These are phyloP conservation scores for Akanthomyces muscarius DNA, from an alignment of 2,329 filamentous ascomycete species.

Conservation along the genomic window DNA sequence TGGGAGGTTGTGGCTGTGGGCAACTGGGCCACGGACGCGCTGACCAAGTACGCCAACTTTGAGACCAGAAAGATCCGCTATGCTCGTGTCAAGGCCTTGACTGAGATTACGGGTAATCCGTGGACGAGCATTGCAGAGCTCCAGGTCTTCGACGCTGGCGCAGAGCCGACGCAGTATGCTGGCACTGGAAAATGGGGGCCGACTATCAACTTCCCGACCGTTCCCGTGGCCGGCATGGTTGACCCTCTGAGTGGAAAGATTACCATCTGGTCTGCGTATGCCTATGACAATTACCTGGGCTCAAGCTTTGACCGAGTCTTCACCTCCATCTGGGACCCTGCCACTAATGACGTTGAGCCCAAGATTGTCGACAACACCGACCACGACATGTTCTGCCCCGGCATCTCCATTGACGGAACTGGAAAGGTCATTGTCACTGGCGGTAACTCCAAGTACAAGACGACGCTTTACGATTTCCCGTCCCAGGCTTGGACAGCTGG, in stretches of 20 bases:
- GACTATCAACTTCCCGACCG: conserved; percentile 34
- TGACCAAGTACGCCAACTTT: conserved; percentile 32
- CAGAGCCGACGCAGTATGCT: conserved; percentile 23
- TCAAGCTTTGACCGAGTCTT: conserved; percentile 19
- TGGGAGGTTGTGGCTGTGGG: conserved; percentile 29
- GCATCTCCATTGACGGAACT: conserved; percentile 45
- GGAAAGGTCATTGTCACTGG: conserved; percentile 52
- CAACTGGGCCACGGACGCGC: conserved; percentile 27
- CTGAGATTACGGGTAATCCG: conserved; percentile 27
- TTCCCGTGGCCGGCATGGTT: conserved; percentile 31
- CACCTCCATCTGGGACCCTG: conserved; percentile 31
- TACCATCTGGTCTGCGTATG: conserved; percentile 26
- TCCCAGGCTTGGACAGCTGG: conserved; percentile 36
- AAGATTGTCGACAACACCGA: conserved; percentile 35
- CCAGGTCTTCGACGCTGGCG: conserved; percentile 27
- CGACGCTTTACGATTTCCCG: conserved; percentile 43
- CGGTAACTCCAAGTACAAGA: conserved; percentile 45
- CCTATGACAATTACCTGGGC: conserved; percentile 19
- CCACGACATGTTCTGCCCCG: conserved; percentile 57
- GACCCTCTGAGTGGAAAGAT: conserved; percentile 25
- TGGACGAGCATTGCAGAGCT: conserved; percentile 33
- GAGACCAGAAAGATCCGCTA: conserved; percentile 28
- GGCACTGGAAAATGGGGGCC: conserved; percentile 31
- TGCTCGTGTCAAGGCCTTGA: conserved; percentile 28
- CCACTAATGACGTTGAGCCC: conserved; percentile 23